A percentile compares a stretch with the other conserved stretches of the same genome.
phyloP scores from a whole-genome alignment of 2,329 filamentous ascomycete species.

The Neopestalotiopsis clavispora region DNA sequence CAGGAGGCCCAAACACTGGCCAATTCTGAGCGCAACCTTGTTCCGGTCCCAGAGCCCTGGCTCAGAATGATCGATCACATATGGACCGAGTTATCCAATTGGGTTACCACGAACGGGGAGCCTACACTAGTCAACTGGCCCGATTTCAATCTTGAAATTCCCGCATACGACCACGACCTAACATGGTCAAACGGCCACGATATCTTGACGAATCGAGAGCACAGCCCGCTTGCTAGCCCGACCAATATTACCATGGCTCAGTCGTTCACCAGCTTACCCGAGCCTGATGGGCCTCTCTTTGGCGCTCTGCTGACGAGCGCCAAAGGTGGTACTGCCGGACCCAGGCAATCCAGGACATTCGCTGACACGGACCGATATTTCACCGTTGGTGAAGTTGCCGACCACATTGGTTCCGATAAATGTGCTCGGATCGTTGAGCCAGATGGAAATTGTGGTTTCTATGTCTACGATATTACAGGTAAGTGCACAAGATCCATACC shows the following conservation, averaged over 20 bases:
- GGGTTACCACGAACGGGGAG: background rate
- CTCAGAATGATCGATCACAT: background rate
- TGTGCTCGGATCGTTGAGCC: slow-evolving; percentile 25
- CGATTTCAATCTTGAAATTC: background rate
- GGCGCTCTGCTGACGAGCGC: background rate
- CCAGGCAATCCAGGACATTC: background rate
- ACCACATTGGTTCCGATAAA: slow-evolving; percentile 20
- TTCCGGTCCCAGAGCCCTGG: background rate
- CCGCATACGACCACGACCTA: background rate
- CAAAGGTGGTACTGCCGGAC: background rate
- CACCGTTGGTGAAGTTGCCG: slow-evolving; percentile 21
- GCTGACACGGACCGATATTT: background rate
- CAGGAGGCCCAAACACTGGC: background rate
- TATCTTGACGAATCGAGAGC: background rate
- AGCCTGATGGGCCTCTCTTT: background rate
- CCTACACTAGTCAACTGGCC: background rate
- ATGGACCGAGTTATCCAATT: background rate
- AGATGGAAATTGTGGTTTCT: slow-evolving; percentile 20
- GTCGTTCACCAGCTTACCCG: background rate
- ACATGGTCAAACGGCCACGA: background rate
- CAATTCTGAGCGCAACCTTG: background rate
- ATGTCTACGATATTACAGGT: slow-evolving; percentile 20
- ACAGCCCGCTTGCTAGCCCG: background rate
- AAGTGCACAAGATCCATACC: background rate
- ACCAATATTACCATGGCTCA: background rate